Percentiles rank a stretch among this genome's conserved stretches.
These are phyloP conservation scores for Rhizopogon sp. DNA, from an alignment of 768 basidiomycete species.

Conservation along the genomic window DNA sequence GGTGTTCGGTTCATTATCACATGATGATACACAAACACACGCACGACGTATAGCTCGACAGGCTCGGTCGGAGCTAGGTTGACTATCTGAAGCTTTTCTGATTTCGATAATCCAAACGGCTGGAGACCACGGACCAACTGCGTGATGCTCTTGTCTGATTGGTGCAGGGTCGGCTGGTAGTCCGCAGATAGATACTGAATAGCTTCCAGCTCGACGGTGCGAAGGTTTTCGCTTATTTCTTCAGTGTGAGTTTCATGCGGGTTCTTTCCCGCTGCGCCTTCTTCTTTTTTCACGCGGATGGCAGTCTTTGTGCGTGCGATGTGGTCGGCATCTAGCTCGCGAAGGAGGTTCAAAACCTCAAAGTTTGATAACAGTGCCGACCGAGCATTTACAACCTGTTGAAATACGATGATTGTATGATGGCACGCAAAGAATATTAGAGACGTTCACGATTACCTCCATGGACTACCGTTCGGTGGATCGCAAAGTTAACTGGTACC, in stretches of 20 bases:
- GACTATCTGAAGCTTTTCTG: slow-evolving; percentile 89
- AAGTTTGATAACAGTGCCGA: slow-evolving; percentile 84
- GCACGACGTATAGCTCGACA: slow-evolving; percentile 86
- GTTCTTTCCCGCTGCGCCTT: slow-evolving; percentile 43
- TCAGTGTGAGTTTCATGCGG: slow-evolving; percentile 32
- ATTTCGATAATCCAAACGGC: slow-evolving; percentile 74
- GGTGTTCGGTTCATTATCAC: neutral
- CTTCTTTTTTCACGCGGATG: slow-evolving; percentile 72
- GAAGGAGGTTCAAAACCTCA: slow-evolving; percentile 78
- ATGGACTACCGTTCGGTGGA: neutral
- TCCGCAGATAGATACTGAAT: slow-evolving; percentile 79
- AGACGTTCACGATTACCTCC: neutral
- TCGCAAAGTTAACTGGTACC: neutral
- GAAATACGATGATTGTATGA: neutral
- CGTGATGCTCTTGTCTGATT: slow-evolving; percentile 60
- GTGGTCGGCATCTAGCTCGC: slow-evolving; percentile 72
- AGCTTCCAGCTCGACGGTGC: slow-evolving; percentile 85
- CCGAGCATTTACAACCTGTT: slow-evolving; percentile 42
- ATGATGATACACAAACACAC: slow-evolving; percentile 23
- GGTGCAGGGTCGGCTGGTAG: slow-evolving; percentile 61
- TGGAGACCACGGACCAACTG: slow-evolving; percentile 64
- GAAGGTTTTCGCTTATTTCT: slow-evolving; percentile 73
- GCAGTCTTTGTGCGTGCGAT: slow-evolving; percentile 65
- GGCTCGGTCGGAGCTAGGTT: slow-evolving; percentile 79
- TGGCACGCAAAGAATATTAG: too few species aligned